Evolutionary conservation across 768 basidiomycete genomes (phyloP).

Genomic region (Clavaria fumosa): DNA sequence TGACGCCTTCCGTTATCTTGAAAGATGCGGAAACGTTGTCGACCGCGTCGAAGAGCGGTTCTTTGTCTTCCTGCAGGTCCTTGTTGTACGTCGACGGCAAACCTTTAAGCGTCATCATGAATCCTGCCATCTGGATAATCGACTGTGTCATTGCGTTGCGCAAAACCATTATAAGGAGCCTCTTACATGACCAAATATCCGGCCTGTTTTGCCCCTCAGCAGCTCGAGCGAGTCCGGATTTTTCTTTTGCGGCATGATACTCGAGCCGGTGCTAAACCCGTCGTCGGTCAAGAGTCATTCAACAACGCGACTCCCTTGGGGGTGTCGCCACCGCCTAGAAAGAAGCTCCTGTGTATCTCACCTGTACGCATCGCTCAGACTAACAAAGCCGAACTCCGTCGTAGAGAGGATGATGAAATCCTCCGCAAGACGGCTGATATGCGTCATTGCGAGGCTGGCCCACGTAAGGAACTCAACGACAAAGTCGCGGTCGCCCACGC

Average conservation of each 20-base stretch:
- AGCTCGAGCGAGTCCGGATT: conserved; percentile 95
- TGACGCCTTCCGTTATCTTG: conserved; percentile 87
- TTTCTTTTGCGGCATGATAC: conserved; percentile 99
- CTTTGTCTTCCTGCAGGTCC: conserved; percentile 97
- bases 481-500: conserved; percentile 94
- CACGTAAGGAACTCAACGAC: conserved; percentile 96
- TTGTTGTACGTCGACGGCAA: conserved; percentile 99
- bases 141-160: conserved; percentile 6
- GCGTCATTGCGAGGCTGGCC: conserved; percentile 82
- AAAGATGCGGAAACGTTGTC: conserved; percentile 81
- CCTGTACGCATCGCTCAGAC: conserved; percentile 97
- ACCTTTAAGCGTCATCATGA: conserved; percentile 94
- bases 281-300: too few species aligned
- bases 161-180: neutral
- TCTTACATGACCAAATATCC: conserved; percentile 81
- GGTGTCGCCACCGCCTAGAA: neutral
- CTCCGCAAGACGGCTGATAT: conserved; percentile 89
- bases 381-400: conserved; percentile 93
- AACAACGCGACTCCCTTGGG: too few species aligned
- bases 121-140: conserved; percentile 82
- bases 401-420: conserved; percentile 95
- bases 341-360: conserved; percentile 19
- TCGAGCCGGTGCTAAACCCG: conserved; percentile 96
- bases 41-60: conserved; percentile 88
- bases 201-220: conserved; percentile 86